Conservation (phyloP, 2,329 filamentous ascomycete species). For the Elsinoe batatas region DNA sequence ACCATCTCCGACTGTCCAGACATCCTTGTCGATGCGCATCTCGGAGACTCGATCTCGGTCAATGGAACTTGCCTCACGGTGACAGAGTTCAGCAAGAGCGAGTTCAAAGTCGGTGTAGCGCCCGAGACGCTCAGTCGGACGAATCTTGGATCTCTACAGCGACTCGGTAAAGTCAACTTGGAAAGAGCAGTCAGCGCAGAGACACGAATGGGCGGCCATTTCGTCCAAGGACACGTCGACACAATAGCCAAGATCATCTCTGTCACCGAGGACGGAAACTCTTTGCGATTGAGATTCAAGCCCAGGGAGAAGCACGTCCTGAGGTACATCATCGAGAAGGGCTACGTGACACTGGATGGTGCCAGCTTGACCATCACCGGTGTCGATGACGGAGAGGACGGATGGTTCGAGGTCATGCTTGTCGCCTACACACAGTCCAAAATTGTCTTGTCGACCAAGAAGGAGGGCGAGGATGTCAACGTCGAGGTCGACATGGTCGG, state of each 20-base stretch:
- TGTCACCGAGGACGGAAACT: constrained; percentile 75
- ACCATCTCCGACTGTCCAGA: constrained; percentile 66
- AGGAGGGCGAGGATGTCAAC: constrained; percentile 72
- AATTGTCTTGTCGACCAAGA: constrained; percentile 72
- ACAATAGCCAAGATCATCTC: constrained; percentile 67
- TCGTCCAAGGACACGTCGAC: constrained; percentile 96
- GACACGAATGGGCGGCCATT: constrained; percentile 96
- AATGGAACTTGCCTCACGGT: constrained; percentile 96
- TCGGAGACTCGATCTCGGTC: constrained; percentile 89
- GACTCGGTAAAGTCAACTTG: constrained; percentile 69
- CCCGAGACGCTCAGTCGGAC: constrained; percentile 94
- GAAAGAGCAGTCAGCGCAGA: constrained; percentile 85
- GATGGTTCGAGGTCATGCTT: constrained; percentile 93
- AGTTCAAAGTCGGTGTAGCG: constrained; percentile 86
- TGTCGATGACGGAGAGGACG: constrained; percentile 68
- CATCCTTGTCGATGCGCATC: constrained; percentile 73
- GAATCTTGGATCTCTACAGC: constrained; percentile 68
- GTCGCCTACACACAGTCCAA: constrained; percentile 94
- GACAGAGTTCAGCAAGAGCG: constrained; percentile 52
- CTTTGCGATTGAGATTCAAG: constrained; percentile 72
- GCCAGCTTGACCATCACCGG: constrained; percentile 86
- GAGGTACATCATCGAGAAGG: constrained; percentile 90
- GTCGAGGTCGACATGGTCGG: constrained; percentile 84
- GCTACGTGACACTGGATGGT: constrained; percentile 87
- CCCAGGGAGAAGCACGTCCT: constrained; percentile 61